Evolutionary conservation across 257 asterid species (phyloP).

Genomic region (Agastache rugosa): DNA sequence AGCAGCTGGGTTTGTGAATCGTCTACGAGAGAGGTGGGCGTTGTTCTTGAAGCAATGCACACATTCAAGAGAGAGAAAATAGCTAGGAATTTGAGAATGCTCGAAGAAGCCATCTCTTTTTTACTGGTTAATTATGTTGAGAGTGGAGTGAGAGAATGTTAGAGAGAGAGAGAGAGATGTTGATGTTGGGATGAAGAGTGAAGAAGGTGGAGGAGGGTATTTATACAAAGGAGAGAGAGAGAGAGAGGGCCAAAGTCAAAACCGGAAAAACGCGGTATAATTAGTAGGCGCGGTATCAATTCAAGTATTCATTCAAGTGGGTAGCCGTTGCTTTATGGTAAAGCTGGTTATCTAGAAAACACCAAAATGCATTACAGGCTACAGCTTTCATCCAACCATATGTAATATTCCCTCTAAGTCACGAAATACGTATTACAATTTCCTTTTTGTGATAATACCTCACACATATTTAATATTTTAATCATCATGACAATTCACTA

Average conservation of each 20-base stretch:
- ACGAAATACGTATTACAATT: too few species aligned
- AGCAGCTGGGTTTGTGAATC: conserved; percentile 42
- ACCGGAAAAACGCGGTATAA: neutral
- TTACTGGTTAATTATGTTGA: neutral
- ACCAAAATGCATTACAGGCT: neutral
- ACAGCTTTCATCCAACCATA: conserved; percentile 19
- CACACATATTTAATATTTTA: too few species aligned
- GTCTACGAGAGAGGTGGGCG: neutral
- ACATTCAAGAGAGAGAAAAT: conserved; percentile 19
- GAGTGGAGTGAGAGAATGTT: neutral
- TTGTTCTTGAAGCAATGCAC: conserved; percentile 34
- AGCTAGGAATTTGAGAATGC: conserved; percentile 16
- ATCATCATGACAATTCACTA: too few species aligned
- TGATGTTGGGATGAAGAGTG: neutral
- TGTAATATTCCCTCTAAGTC: too few species aligned
- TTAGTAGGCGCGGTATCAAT: neutral
- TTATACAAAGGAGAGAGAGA: conserved; percentile 14
- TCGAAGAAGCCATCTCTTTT: conserved; percentile 34
- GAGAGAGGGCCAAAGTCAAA: neutral
- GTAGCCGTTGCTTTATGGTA: conserved; percentile 21
- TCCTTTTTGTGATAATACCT: too few species aligned
- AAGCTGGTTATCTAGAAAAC: neutral
- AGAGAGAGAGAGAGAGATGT: neutral
- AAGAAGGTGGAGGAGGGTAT: neutral
- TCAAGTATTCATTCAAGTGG: neutral